Base-by-base conservation (phyloP, 2,329 filamentous ascomycete species). In the Stachybotrys chartarum region DNA sequence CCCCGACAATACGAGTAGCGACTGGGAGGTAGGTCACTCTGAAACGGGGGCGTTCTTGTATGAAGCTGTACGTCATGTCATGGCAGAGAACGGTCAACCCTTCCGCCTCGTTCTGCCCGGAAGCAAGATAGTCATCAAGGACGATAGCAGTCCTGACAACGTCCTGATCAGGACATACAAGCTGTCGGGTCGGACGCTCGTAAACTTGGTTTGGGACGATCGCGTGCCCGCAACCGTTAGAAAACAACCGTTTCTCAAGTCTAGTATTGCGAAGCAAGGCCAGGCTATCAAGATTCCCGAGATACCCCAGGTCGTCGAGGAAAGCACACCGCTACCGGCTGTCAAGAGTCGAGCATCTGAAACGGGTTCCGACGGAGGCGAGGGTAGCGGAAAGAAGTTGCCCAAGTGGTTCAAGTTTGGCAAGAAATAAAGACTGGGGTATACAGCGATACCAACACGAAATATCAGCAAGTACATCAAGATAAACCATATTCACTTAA, bases 1-100 rank as follows among this genome's bases (percentile, higher is more conserved):
- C 63, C 93, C 93, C 0, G 92, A 97, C 67, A 89, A 92, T 62
- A 88, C 85, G 56, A 85, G 86, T 54, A 83, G 91, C 35, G 83
- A 91, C 53, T 86, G 86, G 73, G 80, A 78, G n/a, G 84, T 95
- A 61, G 80, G 78, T 1, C 83, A 84, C 18, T 69, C 76, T 1
- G 86, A 92, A 54, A 91, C 88, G 0, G 88, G 86, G 1, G 77
- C 80, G 3, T 80, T 82, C 52, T 75, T 99, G 1, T 91, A 97
- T 71, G 75, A 78, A 14, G 90, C 88, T 60, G 89, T 96, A 17
- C 78, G 84, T 53, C 77, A 77, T 48, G 84, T 93, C 58, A 86
- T 99, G 69, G 81, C 84, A 1, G 70, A 83, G 55, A 75, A 78
- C 7, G 71, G 77, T 2, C 81, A 90, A 59, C 79, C 81, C 0